These are phyloP conservation scores for Talaromyces stipitatus DNA, from an alignment of 495 filamentous ascomycete genomes.

Conservation along the genomic window DNA sequence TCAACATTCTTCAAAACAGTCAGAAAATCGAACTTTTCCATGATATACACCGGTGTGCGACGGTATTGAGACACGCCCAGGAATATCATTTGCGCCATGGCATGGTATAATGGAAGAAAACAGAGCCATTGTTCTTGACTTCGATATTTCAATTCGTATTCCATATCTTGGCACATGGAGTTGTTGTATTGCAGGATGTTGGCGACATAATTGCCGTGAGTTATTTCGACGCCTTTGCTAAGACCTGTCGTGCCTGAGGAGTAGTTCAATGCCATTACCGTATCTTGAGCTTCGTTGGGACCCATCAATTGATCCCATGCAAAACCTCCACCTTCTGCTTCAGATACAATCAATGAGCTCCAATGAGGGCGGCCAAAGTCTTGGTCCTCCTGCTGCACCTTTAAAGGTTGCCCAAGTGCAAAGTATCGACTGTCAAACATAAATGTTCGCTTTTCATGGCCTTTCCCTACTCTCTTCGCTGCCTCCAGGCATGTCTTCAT, in stretches of 20 bases:
- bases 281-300: slow-evolving; percentile 23
- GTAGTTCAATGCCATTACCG: slow-evolving; percentile 36
- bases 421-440: slow-evolving; percentile 12
- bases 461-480: slow-evolving; percentile 14
- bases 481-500: slow-evolving; percentile 10
- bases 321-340: slow-evolving; percentile 1
- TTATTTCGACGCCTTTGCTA: slow-evolving; percentile 41
- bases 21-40: slow-evolving; percentile 39
- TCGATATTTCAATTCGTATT: slow-evolving; percentile 15
- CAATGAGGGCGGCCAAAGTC: slow-evolving; percentile 18
- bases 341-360: slow-evolving; percentile 21
- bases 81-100: slow-evolving; percentile 27
- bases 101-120: slow-evolving; percentile 42
- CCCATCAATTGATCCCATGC: slow-evolving; percentile 25
- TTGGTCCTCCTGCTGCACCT: slow-evolving; percentile 16
- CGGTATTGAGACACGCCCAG: slow-evolving; percentile 22
- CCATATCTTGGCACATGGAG: slow-evolving; percentile 18
- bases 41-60: slow-evolving; percentile 30
- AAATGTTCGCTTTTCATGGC: slow-evolving; percentile 30
- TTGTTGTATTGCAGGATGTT: slow-evolving; percentile 34
- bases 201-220: slow-evolving; percentile 34
- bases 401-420: not conserved
- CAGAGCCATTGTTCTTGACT: slow-evolving; percentile 25
- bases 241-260: slow-evolving; percentile 42
- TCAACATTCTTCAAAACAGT: slow-evolving; percentile 33